Evolutionary conservation across 495 filamentous ascomycete species (phyloP).

Genomic region (Penicillium daleae): DNA sequence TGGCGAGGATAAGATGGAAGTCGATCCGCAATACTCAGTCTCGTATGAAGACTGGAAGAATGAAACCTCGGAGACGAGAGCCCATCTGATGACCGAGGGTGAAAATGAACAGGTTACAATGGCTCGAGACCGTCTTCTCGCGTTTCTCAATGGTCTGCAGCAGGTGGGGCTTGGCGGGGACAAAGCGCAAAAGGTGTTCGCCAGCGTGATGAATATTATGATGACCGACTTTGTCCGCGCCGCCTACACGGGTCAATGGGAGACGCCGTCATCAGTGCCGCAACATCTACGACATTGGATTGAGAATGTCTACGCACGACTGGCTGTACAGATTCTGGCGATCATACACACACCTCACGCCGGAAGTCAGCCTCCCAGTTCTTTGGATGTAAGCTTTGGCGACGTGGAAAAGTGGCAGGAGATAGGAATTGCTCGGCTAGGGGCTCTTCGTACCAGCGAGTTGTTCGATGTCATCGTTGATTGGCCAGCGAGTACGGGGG

Average conservation of each 20-base stretch:
- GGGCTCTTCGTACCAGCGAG: slow-evolving; percentile 75
- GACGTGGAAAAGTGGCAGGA: slow-evolving; percentile 81
- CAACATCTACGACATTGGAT: slow-evolving; percentile 69
- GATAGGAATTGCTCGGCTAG: slow-evolving; percentile 77
- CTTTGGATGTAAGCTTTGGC: slow-evolving; percentile 51
- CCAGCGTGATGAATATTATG: slow-evolving; percentile 69
- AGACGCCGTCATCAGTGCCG: slow-evolving; percentile 56
- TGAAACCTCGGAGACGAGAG: slow-evolving; percentile 29
- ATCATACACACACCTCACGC: slow-evolving; percentile 42
- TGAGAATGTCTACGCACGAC: slow-evolving; percentile 68
- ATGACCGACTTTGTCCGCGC: slow-evolving; percentile 67
- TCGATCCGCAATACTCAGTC: slow-evolving; percentile 42
- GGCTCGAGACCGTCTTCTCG: slow-evolving; percentile 57
- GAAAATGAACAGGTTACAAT: slow-evolving; percentile 40
- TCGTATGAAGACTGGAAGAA: slow-evolving; percentile 46
- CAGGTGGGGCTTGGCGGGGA: slow-evolving; percentile 76
- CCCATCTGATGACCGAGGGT: slow-evolving; percentile 42
- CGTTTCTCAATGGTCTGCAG: slow-evolving; percentile 63
- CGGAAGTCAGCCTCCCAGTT: slow-evolving; percentile 22
- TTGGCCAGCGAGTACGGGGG: slow-evolving; percentile 81
- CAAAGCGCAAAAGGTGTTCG: slow-evolving; percentile 75
- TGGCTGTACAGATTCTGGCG: slow-evolving; percentile 66
- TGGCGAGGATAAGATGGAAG: slow-evolving; percentile 41
- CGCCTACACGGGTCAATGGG: slow-evolving; percentile 64
- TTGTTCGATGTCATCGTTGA: slow-evolving; percentile 86